phyloP scores from a whole-genome alignment of 129 eudicot genomes.

The Saposhnikovia divaricata region DNA sequence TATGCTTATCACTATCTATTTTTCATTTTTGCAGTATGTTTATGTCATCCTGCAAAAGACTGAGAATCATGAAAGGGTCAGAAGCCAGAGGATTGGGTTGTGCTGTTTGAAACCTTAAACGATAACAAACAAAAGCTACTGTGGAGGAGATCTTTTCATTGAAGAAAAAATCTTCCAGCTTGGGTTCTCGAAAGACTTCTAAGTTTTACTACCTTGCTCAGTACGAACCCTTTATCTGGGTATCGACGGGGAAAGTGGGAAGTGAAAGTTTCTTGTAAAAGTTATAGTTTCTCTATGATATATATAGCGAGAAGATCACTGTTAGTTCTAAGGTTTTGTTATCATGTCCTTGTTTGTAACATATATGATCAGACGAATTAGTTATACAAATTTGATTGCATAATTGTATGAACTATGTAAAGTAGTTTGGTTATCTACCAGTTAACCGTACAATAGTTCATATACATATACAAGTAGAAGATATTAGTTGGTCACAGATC shows the following conservation, averaged over 20 bases:
- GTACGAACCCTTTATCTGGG: slow-evolving; percentile 11
- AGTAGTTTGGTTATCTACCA: background rate
- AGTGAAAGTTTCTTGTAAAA: slow-evolving; percentile 13
- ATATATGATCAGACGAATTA: slow-evolving; percentile 15
- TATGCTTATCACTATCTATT: slow-evolving; percentile 20
- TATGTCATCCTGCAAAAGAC: slow-evolving; percentile 59
- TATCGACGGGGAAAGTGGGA: slow-evolving; percentile 21
- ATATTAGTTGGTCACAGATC: background rate
- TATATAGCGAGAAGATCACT: slow-evolving; percentile 23
- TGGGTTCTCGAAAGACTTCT: slow-evolving; percentile 45
- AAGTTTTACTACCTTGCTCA: slow-evolving; percentile 22
- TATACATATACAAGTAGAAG: background rate
- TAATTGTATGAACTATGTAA: background rate
- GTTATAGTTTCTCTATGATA: slow-evolving; percentile 21
- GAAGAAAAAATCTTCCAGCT: slow-evolving; percentile 37
- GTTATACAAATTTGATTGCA: background rate
- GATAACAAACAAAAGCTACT: slow-evolving; percentile 18
- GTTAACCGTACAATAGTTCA: background rate
- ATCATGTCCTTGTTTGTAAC: slow-evolving; percentile 32
- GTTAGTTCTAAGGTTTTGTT: slow-evolving; percentile 35
- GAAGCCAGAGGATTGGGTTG: slow-evolving; percentile 71
- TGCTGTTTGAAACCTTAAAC: slow-evolving; percentile 24
- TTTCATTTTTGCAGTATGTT: slow-evolving; percentile 56
- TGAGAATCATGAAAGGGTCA: slow-evolving; percentile 78
- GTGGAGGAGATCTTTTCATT: slow-evolving; percentile 23